These are phyloP conservation scores for Hymenoscyphus fraxineus DNA, from an alignment of 2,329 filamentous ascomycete genomes.

Conservation along the genomic window DNA sequence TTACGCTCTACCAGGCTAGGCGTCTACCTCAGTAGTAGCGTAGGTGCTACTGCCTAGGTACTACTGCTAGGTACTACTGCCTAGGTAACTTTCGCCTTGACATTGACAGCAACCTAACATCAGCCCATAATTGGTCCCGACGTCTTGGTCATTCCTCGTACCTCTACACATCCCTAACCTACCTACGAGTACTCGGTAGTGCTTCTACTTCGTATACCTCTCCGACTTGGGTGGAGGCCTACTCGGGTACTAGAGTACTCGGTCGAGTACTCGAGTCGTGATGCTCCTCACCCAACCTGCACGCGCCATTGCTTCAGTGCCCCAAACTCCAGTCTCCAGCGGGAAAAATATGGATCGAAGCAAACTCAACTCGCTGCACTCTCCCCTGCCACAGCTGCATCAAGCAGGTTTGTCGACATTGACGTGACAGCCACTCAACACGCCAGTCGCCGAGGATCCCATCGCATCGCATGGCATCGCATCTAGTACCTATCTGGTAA, in stretches of 20 bases:
- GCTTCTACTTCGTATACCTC: not conserved
- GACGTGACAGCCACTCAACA: not conserved
- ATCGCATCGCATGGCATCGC: not conserved
- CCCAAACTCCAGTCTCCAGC: not conserved
- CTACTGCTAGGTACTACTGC: not conserved
- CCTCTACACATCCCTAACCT: too few species aligned
- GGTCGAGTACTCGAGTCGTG: not conserved
- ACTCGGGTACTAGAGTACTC: too few species aligned
- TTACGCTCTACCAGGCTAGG: not conserved
- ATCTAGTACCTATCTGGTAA: slow-evolving; percentile 1
- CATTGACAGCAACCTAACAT: not conserved
- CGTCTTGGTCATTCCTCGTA: too few species aligned
- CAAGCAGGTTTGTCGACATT: slow-evolving; percentile 3
- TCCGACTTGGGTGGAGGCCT: not conserved
- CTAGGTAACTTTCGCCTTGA: not conserved
- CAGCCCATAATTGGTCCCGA: too few species aligned
- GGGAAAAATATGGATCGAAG: not conserved
- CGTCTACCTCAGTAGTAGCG: not conserved
- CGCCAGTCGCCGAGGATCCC: not conserved
- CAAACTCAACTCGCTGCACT: not conserved
- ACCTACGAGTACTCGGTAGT: not conserved
- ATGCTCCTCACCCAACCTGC: not conserved
- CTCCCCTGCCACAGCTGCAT: slow-evolving; percentile 1
- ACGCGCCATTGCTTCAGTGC: not conserved
- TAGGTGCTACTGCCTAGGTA: not conserved